Evolutionary conservation across 2,329 filamentous ascomycete genomes (phyloP), one percentile per base, ranked within the genome.

Genomic region (Daldinia eschscholtzii): DNA sequence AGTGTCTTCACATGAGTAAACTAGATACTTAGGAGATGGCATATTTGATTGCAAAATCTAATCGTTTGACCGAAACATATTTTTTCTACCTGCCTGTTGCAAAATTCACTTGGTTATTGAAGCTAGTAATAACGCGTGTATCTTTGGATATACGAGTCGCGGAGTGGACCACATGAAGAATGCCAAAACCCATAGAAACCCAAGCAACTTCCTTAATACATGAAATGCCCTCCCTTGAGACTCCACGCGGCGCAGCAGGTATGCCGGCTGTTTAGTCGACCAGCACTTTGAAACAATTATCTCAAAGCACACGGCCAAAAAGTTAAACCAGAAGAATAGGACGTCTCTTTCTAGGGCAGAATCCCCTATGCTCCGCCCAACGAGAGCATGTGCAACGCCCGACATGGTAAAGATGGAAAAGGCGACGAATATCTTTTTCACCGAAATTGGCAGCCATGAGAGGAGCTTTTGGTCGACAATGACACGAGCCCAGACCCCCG

Each of bases 281-380:
- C 35, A 39, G 13, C 12, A 39, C 13, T 39, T 39, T 6, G 13
- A 37, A 39, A 52, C 28, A 7, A 10, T 41, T 44, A 60, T 23
- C 30, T 60, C 57, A 9, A 50, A 37, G 30, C 42, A 50, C 5
- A 50, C 44, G 6, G n/a, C 44, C 6, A 39, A 18, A n/a, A 50
- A 60, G 57, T 60, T 60, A 39, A 28, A 48, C 57, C 57, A 60
- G 13, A 60, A 60, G 42, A 60, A 60, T 4, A 50, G 13, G 15
- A 50, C 18, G 20, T 60, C 42, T 39, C 57, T 26, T 10, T 39
- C 28, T 2, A 50, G 33, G 3, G 44, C 30, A 39, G 30, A 26
- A n/a, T 48, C 39, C 12, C 56, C 41, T 10, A 28, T 48, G 5
- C 44, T 46, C 56, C 39, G 18, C n/a, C 39, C 39, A 41, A 50